These are phyloP conservation scores for Endocalyx cinctus DNA, from an alignment of 2,329 filamentous ascomycete species.

Conservation along the genomic window DNA sequence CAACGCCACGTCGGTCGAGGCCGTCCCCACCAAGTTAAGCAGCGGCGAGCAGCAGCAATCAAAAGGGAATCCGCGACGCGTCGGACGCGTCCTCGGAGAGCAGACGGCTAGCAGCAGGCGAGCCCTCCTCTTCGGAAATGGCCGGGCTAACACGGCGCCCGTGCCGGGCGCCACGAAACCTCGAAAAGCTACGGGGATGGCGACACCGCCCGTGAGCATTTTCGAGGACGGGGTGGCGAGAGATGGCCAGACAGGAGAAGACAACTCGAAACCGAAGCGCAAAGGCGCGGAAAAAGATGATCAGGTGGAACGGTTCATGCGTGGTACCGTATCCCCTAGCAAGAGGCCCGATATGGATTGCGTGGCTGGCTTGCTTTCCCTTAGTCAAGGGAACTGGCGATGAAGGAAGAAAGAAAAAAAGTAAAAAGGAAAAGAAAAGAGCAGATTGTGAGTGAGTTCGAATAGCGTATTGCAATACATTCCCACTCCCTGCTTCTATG, in stretches of 20 bases:
- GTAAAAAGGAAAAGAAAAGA: background rate
- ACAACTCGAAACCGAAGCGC: background rate
- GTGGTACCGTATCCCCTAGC: constrained; percentile 57
- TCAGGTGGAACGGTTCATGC: constrained; percentile 73
- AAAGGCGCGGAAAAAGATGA: constrained; percentile 34
- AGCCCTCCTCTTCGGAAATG: constrained; percentile 21
- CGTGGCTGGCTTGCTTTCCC: constrained; percentile 78
- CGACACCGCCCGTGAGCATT: constrained; percentile 34
- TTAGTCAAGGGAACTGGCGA: constrained; percentile 90
- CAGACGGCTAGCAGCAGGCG: constrained; percentile 12
- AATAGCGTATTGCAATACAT: too few species aligned
- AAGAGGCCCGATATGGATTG: constrained; percentile 82
- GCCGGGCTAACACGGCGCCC: constrained; percentile 37
- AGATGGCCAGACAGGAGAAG: constrained; percentile 20
- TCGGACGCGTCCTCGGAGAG: constrained; percentile 12
- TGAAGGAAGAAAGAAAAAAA: constrained; percentile 29
- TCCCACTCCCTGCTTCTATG: too few species aligned
- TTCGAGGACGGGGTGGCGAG: constrained; percentile 45
- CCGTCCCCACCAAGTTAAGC: too few species aligned
- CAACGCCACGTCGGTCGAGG: too few species aligned
- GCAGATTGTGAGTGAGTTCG: background rate
- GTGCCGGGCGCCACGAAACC: constrained; percentile 18
- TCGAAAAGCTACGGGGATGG: constrained; percentile 16
- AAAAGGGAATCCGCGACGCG: background rate
- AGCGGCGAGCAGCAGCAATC: too few species aligned